Conservation (phyloP, 768 basidiomycete species). For the Mycena chlorophos region DNA sequence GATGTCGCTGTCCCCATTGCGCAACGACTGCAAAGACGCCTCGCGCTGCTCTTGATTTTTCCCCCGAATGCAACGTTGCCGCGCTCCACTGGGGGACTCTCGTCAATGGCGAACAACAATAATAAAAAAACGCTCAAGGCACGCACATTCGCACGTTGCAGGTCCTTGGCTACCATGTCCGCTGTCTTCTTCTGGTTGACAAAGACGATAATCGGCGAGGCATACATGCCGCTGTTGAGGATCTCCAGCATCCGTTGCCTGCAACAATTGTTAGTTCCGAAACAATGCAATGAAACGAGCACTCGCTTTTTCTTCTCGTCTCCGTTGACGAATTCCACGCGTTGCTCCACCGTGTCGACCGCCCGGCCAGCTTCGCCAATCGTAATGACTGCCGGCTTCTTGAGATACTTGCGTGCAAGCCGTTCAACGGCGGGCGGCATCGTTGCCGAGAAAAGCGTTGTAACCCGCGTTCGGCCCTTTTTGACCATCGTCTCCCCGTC, state of each 20-base stretch:
- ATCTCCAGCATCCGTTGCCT: conserved; percentile 89
- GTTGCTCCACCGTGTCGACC: conserved; percentile 96
- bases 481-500: conserved; percentile 66
- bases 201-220: conserved; percentile 95
- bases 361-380: conserved; percentile 98
- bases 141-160: conserved; percentile 84
- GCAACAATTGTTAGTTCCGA: conserved; percentile 17
- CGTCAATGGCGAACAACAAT: conserved; percentile 9
- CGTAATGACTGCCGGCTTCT: conserved; percentile 90
- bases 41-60: conserved; percentile 98
- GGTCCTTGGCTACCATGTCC: conserved; percentile 95
- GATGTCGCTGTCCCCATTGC: conserved; percentile 83
- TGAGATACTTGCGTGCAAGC: conserved; percentile 90
- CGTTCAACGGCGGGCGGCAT: conserved; percentile 99
- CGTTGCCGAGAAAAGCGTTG: conserved; percentile 95
- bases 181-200: conserved; percentile 99
- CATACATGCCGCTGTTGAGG: conserved; percentile 79
- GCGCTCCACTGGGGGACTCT: conserved; percentile 75
- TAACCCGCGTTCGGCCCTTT: conserved; percentile 85
- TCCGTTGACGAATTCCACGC: conserved; percentile 87
- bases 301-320: conserved; percentile 97
- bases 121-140: conserved; percentile 6
- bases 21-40: conserved; percentile 81
- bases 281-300: not conserved
- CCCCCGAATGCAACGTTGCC: conserved; percentile 91